Evolutionary conservation across 257 asterid genomes (phyloP).

Genomic region (Verbascum thapsus): DNA sequence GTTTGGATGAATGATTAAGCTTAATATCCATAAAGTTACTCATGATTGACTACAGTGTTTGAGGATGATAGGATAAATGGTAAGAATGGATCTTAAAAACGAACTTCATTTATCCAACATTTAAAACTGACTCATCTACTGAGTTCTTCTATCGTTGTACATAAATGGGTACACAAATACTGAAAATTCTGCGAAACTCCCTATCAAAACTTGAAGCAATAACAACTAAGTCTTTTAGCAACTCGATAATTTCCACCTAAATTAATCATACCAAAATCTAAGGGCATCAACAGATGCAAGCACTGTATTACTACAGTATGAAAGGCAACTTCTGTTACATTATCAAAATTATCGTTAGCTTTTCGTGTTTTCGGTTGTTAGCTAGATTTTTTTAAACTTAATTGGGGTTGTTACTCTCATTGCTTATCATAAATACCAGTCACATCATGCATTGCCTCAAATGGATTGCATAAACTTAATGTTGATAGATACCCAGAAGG

Average conservation of each 20-base stretch:
- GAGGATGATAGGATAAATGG: constrained; percentile 1
- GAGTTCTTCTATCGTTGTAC: neutral
- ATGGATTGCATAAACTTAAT: neutral
- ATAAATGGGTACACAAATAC: neutral
- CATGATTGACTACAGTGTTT: neutral
- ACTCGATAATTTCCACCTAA: neutral
- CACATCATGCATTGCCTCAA: neutral
- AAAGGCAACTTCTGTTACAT: neutral
- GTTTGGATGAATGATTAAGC: neutral
- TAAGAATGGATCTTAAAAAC: neutral
- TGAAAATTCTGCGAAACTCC: neutral
- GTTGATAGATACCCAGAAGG: neutral
- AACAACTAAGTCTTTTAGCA: neutral
- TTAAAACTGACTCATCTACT: neutral
- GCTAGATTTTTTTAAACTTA: neutral
- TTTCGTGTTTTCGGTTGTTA: neutral
- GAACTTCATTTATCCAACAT: neutral
- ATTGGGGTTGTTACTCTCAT: constrained; percentile 1
- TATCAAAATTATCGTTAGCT: neutral
- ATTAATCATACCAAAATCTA: neutral
- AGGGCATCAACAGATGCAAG: neutral
- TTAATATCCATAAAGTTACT: neutral
- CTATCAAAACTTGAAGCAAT: neutral
- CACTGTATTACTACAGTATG: neutral
- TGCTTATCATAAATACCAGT: neutral